Base-by-base conservation (phyloP, 1,139 yeast species). In the Debaryomyces nepalensis region DNA sequence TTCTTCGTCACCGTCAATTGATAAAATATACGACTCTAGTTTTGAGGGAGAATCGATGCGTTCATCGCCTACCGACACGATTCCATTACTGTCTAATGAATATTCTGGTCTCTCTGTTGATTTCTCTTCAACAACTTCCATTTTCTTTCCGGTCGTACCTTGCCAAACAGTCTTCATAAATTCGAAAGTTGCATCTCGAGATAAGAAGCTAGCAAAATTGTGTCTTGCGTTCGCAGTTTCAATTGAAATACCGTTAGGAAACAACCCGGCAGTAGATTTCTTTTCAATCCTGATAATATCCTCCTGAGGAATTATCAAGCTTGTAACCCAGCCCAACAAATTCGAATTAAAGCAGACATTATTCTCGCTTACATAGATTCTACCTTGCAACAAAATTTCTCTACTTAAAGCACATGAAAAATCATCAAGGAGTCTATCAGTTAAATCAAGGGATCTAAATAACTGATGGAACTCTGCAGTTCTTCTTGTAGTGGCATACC, bases 261-360 rank as follows among this genome's bases (percentile, higher is more conserved):
- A 89, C 23, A 93, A 69, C 0, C 96, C 96, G 1, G 90, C 97
- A 0, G 97, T 89, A 33, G 82, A 75, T 49, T 82, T 82, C 64
- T 88, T 87, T 53, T 90, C 97, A 52, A 93, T 76, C 19, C 79
- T 73, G 3, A 79, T 72, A 33, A 93, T 81, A 44, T 90, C 96
- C 37, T 76, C 79, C 54, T 85, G 79, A 2, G 88, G 82, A 22
- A 93, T 77, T 5, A 86, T 79, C 32, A 91, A 64, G 51, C 79
- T 87, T 3, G 97, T 89, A 2, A 89, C 89, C 96, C 97, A 91
- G 0, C 97, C 97, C 38, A 95, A 70, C 34, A 93, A 73, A 55
- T 89, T 89, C n/a, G 97, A 88, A 55, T 89, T 86, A 70, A 95
- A 95, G 59, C 97, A 89, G 2, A 93, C 62, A 54, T 85, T 81